A percentile compares a stretch with the other conserved stretches of the same genome.
These are phyloP conservation scores for Leccinum insolens DNA, from an alignment of 1,284 basidiomycete species.

Conservation along the genomic window DNA sequence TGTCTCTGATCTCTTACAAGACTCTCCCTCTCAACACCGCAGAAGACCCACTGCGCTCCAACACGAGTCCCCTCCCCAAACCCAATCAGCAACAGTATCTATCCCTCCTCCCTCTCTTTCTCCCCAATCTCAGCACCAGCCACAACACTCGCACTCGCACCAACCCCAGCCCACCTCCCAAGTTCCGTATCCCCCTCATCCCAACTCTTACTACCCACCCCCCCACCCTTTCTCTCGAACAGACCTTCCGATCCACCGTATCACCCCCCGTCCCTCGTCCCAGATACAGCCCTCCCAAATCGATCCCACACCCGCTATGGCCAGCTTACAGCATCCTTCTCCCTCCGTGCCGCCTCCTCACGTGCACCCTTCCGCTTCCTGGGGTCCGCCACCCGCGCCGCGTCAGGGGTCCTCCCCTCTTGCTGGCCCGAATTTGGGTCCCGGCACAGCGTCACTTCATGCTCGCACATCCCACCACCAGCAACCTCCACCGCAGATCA, in stretches of 20 bases:
- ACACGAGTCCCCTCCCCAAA: constrained; percentile 28
- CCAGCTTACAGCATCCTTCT: constrained; percentile 34
- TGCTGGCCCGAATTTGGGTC: constrained; percentile 28
- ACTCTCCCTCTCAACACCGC: constrained; percentile 63
- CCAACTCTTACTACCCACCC: constrained; percentile 25
- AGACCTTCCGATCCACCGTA: constrained; percentile 33
- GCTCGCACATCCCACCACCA: constrained; percentile 31
- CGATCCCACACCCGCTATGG: constrained; percentile 35
- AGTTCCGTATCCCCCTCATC: constrained; percentile 21
- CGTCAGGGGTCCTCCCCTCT: constrained; percentile 38
- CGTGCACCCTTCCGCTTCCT: constrained; percentile 34
- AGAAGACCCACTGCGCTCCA: constrained; percentile 29
- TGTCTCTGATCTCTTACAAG: constrained; percentile 69
- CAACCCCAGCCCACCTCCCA: constrained; percentile 18
- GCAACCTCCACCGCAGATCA: constrained; percentile 29
- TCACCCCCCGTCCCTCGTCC: constrained; percentile 29
- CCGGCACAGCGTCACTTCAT: constrained; percentile 29
- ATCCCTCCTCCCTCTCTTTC: constrained; percentile 22
- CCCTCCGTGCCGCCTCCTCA: constrained; percentile 31
- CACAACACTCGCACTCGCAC: constrained; percentile 12
- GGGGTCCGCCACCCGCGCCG: constrained; percentile 29
- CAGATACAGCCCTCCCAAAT: constrained; percentile 26
- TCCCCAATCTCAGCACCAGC: constrained; percentile 26
- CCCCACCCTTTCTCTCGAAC: constrained; percentile 22
- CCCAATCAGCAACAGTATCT: constrained; percentile 24